These are phyloP conservation scores for Tuber aestivum DNA, from an alignment of 495 filamentous ascomycete genomes.

Conservation along the genomic window DNA sequence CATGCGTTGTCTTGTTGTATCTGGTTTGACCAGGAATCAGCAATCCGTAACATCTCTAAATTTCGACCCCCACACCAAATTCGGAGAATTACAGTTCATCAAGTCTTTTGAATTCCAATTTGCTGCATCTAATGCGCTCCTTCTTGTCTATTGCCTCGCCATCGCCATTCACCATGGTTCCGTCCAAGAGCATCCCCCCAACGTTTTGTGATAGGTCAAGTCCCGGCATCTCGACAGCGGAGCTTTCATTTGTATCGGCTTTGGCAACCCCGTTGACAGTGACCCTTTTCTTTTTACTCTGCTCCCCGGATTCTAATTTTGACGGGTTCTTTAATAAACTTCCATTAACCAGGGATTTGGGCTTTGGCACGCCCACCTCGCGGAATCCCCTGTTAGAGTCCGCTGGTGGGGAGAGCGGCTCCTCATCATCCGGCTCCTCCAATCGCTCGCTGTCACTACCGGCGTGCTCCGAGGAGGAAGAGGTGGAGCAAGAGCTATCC, in stretches of 20 bases:
- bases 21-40: slow-evolving; percentile 10
- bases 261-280: background rate
- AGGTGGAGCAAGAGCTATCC: background rate
- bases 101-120: slow-evolving; percentile 39
- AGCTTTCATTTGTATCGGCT: background rate
- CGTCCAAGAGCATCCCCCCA: slow-evolving; percentile 16
- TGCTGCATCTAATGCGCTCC: slow-evolving; percentile 33
- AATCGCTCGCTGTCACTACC: background rate
- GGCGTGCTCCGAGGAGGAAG: background rate
- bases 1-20: slow-evolving; percentile 40
- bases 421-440: background rate
- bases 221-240: background rate
- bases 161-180: slow-evolving; percentile 22
- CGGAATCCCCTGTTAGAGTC: background rate
- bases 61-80: background rate
- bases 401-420: background rate
- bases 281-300: background rate
- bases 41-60: background rate
- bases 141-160: slow-evolving; percentile 11
- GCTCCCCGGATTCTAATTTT: background rate
- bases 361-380: background rate
- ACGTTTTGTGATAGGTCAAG: slow-evolving; percentile 6
- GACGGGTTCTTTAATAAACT: background rate
- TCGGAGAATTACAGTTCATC: slow-evolving; percentile 38
- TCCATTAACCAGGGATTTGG: slow-evolving; percentile 1